Percentiles rank a stretch among this genome's conserved stretches.
Conservation (phyloP, 345 rosid species). For the Corymbia maculata region DNA sequence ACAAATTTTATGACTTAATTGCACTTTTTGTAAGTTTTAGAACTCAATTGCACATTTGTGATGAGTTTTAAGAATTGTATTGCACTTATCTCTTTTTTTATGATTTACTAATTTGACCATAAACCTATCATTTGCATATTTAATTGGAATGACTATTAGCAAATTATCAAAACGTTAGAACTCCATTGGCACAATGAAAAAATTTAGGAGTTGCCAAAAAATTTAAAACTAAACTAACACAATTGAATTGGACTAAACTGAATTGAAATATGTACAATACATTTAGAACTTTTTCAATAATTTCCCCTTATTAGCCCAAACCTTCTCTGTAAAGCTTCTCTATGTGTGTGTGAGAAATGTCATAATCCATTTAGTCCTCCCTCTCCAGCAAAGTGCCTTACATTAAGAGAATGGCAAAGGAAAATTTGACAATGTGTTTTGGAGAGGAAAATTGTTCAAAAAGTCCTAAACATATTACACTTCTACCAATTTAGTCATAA, state of each 20-base stretch:
- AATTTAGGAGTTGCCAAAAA: fast-evolving
- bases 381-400: background rate
- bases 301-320: fast-evolving
- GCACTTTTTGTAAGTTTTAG: too few species aligned
- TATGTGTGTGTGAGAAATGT: background rate
- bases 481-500: too few species aligned
- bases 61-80: too few species aligned
- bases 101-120: background rate
- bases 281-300: background rate
- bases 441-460: background rate
- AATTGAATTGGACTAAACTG: background rate
- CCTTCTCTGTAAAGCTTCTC: background rate
- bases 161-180: fast-evolving
- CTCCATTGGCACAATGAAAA: too few species aligned
- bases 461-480: too few species aligned
- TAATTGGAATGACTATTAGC: fast-evolving
- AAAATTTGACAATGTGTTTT: background rate
- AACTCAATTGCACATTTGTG: too few species aligned
- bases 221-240: background rate
- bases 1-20: too few species aligned
- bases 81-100: too few species aligned
- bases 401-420: background rate
- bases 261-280: fast-evolving
- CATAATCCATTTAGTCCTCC: background rate
- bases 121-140: background rate